Base-by-base conservation (phyloP, 805 yeast genomes). In the Metschnikowia noctiluminum region DNA sequence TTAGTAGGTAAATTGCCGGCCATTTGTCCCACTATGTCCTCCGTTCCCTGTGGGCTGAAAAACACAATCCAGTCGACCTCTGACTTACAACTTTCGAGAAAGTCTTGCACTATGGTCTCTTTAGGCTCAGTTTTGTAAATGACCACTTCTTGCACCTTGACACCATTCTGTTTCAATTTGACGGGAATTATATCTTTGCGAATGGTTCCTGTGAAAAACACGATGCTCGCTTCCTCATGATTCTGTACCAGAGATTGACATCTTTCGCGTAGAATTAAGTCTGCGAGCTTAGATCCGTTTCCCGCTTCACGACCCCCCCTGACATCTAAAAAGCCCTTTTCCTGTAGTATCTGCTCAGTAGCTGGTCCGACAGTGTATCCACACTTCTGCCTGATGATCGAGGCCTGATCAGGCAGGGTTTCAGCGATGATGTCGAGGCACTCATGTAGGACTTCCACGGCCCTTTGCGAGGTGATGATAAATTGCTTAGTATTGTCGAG, bases 281-380 rank as follows among this genome's bases (percentile, higher is more conserved):
- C 84, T 0, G 96, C 81, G 32, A 92, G 67, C 1, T 78, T 69
- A 6, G 76, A 67, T 1, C 97, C 97, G 64, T 89, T 89, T 0
- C 97, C 97, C 1, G 96, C 89, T 8, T 78, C 63, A 0, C 63
- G 68, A 0, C 92, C 96, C 3, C 97, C 96, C 48, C 80, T 66
- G 0, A 92, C 77, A 51, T 80, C 78, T 1, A 48, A 60, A 61
- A 90, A 92, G 0, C 96, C 97, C 30, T 81, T 64, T 7, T 71
- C 69, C 2, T 62, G 51, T 11, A 92, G 64, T 14, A 85, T 80
- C 13, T 71, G 69, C 15, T 77, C 78, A 0, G 98, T 92, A 0
- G 96, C 90, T 1, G 96, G 96, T 0, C 98, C 98, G 6, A 92
- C 97, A 0, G 97, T 89, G 60, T 83, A 92, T 0, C 85, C 84